These are phyloP conservation scores for Diaporthe sp. DNA, from an alignment of 2,329 filamentous ascomycete genomes.

Conservation along the genomic window DNA sequence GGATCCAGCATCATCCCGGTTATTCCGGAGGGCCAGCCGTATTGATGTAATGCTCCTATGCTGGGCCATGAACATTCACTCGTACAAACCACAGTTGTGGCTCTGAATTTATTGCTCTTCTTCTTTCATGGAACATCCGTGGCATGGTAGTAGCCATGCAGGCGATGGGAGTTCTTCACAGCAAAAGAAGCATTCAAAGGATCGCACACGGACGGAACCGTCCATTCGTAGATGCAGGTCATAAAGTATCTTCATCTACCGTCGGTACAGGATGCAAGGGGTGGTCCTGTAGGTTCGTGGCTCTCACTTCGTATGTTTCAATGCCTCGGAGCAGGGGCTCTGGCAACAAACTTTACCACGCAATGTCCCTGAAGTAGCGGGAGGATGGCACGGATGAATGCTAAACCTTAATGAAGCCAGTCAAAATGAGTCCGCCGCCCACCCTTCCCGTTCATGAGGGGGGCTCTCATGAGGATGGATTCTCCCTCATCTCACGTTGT, in stretches of 20 bases:
- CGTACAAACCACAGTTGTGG: not conserved
- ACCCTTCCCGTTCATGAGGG: not conserved
- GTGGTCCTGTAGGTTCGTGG: conserved; percentile 19
- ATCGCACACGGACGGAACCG: not conserved
- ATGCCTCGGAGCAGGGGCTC: conserved; percentile 22
- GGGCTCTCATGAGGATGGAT: not conserved
- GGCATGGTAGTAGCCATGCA: not conserved
- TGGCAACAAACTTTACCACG: conserved; percentile 17
- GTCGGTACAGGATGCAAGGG: conserved; percentile 6
- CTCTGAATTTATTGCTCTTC: not conserved
- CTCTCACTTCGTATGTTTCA: conserved; percentile 30
- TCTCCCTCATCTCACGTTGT: not conserved
- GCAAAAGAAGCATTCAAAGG: not conserved
- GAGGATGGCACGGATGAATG: conserved; percentile 19
- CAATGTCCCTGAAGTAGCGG: conserved; percentile 16
- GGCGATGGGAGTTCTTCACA: not conserved
- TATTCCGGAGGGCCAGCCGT: not conserved
- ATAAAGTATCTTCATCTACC: conserved; percentile 24
- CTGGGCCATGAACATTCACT: not conserved
- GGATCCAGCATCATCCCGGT: not conserved
- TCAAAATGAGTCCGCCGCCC: conserved; percentile 13
- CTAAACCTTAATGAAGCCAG: conserved; percentile 25
- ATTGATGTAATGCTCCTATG: not conserved
- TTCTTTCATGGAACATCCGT: not conserved
- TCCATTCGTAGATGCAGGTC: not conserved